Percentiles rank a stretch among this genome's conserved stretches.
Evolutionary conservation across 2,329 filamentous ascomycete species (phyloP).

Genomic region (Colletotrichum godetiae): DNA sequence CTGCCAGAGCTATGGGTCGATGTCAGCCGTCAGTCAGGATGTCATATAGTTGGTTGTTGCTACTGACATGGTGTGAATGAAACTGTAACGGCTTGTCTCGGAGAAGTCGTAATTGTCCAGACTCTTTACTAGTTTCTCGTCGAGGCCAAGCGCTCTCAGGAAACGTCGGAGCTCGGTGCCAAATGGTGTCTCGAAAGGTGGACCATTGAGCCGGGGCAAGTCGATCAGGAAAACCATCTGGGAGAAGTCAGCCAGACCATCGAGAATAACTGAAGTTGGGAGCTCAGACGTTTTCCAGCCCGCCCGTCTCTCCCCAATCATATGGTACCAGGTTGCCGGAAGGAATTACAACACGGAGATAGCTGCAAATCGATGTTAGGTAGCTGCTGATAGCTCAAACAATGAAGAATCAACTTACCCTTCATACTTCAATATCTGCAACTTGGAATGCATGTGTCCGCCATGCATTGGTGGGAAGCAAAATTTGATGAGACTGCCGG

Average conservation of each 20-base stretch:
- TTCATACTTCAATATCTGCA: slow-evolving; percentile 83
- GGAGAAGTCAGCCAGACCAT: slow-evolving; percentile 33
- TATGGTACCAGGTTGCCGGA: slow-evolving; percentile 87
- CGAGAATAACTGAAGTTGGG: neutral
- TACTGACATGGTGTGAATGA: slow-evolving; percentile 85
- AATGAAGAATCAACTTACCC: slow-evolving; percentile 14
- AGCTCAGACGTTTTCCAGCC: slow-evolving; percentile 81
- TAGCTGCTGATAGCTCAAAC: neutral
- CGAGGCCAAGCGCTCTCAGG: slow-evolving; percentile 73
- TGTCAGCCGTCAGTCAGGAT: slow-evolving; percentile 39
- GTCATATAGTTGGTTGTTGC: neutral
- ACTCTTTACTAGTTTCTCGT: slow-evolving; percentile 73
- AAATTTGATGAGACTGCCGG: slow-evolving; percentile 68
- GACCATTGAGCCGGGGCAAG: slow-evolving; percentile 70
- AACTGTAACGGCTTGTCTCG: slow-evolving; percentile 76
- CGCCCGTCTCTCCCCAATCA: slow-evolving; percentile 89
- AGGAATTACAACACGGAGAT: slow-evolving; percentile 85
- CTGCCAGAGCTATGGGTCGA: slow-evolving; percentile 61
- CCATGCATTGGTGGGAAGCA: slow-evolving; percentile 87
- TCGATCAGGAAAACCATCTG: slow-evolving; percentile 92
- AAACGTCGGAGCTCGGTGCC: slow-evolving; percentile 78
- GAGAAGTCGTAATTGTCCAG: slow-evolving; percentile 85
- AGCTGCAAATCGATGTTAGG: slow-evolving; percentile 41
- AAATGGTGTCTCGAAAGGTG: slow-evolving; percentile 60
- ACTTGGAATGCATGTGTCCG: slow-evolving; percentile 91